These are phyloP conservation scores for Liquidambar formosana DNA, from an alignment of 164 flowering plant genomes.

Conservation along the genomic window DNA sequence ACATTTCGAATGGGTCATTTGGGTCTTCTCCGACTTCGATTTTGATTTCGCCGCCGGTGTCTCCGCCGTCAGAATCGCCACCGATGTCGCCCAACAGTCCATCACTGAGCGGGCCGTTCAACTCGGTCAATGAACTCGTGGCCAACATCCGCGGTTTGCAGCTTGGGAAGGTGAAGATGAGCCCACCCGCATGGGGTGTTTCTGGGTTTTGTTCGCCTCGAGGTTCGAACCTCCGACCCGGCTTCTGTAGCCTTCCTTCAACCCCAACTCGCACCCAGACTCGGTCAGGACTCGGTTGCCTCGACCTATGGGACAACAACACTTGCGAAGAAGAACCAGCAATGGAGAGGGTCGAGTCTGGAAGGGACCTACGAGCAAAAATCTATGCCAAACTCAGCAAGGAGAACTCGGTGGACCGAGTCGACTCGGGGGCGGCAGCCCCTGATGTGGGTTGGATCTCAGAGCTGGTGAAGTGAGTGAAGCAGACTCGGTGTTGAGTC, in stretches of 20 bases:
- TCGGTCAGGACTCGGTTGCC: slow-evolving; percentile 24
- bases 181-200: slow-evolving; percentile 23
- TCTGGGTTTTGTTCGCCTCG: slow-evolving; percentile 32
- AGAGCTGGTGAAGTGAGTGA: slow-evolving; percentile 38
- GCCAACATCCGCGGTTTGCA: slow-evolving; percentile 38
- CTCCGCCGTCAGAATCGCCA: slow-evolving; percentile 48
- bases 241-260: slow-evolving; percentile 38
- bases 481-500: not conserved
- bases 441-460: slow-evolving; percentile 54
- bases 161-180: slow-evolving; percentile 31
- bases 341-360: slow-evolving; percentile 81
- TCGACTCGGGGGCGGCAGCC: slow-evolving; percentile 23
- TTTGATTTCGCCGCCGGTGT: slow-evolving; percentile 32
- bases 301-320: slow-evolving; percentile 37
- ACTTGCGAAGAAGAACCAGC: slow-evolving; percentile 45
- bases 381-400: slow-evolving; percentile 64
- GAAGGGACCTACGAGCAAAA: slow-evolving; percentile 59
- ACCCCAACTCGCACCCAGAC: slow-evolving; percentile 39
- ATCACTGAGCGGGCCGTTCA: slow-evolving; percentile 3
- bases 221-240: slow-evolving; percentile 29
- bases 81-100: slow-evolving; percentile 41
- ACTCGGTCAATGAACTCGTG: slow-evolving; percentile 29
- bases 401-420: slow-evolving; percentile 53
- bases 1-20: slow-evolving; percentile 5
- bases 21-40: slow-evolving; percentile 31